Evolutionary conservation across 2,329 filamentous ascomycete genomes (phyloP), one percentile per base, ranked within the genome.

Genomic region (Aspergillus persii): DNA sequence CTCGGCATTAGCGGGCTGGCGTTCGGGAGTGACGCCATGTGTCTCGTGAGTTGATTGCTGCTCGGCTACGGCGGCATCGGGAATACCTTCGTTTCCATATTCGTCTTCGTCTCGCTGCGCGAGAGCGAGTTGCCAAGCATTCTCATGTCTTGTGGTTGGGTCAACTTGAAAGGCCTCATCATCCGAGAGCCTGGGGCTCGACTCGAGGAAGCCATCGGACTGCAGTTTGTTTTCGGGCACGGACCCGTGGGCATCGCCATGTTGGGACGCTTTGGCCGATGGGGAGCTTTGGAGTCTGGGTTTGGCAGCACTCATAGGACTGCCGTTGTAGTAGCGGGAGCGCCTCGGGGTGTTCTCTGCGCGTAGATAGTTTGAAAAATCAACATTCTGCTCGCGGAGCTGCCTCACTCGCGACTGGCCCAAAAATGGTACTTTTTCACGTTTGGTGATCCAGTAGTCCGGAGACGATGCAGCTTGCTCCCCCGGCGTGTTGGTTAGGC

Each of bases 281-380:
- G 59, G 56, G 12, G 52, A 53, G 8, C 63, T 66, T 12, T 60
- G 54, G n/a, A 50, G 61, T 50, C 52, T 61, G 41, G 61, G 63
- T 31, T 59, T 67, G 8, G 65, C 53, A 29, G 65, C 61, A 36
- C 65, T 68, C 41, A 66, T 60, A 47, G 73, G 71, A 29, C 70
- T 75, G 52, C 67, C 74, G 55, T 72, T 72, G 58, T 74, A 77
- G 58, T 74, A 73, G 46, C 68, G 69, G n/a, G 67, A 68, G 18
- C 69, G 71, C n/a, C 72, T 75, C 4, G 74, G 74, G 2, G 74
- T 77, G 53, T 74, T 65, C 50, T 71, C 69, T 53, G 66, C 65
- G 8, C 66, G 68, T 33, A 75, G 65, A 46, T 75, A 57, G 55
- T 65, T 61, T 36, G 72, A 73, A 2, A 77, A 50, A 58, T 76